Base-by-base conservation (phyloP, 2,329 filamentous ascomycete genomes). In the Didymella exigua region DNA sequence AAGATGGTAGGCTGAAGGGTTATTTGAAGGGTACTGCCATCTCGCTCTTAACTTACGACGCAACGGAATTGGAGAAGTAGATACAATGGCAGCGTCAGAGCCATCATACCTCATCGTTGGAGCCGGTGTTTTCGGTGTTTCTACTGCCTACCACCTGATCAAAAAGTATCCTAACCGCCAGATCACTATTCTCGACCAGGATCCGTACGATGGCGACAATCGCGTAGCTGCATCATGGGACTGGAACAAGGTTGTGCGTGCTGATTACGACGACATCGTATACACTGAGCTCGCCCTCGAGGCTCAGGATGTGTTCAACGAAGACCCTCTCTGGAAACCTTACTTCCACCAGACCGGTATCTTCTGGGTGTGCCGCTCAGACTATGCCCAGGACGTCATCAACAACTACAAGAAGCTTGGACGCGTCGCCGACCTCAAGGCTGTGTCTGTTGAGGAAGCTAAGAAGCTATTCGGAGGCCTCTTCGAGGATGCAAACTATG, bases 221-320 rank as follows among this genome's bases (percentile, higher is more conserved):
- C 69, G 68, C 43, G 66, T 77, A 26, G 87, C 86, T 27, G 88
- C 88, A 0, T 89, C 88, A 0, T 88, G 85, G 78, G 88, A 91
- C 75, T 86, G 86, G 82, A 90, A 89, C 77, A 90, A 89, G 72
- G 86, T 89, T 24, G 81, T 90, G 14, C 85, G 87, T 52, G 85
- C 86, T 42, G 87, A 90, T 71, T 90, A 90, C 74, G 79, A 83
- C 50, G 84, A 88, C 62, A 75, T 83, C 1, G 72, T 85, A 14
- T 90, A 90, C 76, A 86, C 83, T 71, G 73, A 81, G 44, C 78
- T 90, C 18, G 88, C 83, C 0, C 79, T 89, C 24, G 86, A 90
- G 73, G 84, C 88, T 0, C 84, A 87, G 64, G 82, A 86, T 46
- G 73, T 84, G 0, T 90, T 86, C 79, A 79, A 79, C 49, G 75